A percentile compares a stretch with the other conserved stretches of the same genome.
These are phyloP conservation scores for Ganoderma sinense DNA, from an alignment of 1,284 basidiomycete species.

Conservation along the genomic window DNA sequence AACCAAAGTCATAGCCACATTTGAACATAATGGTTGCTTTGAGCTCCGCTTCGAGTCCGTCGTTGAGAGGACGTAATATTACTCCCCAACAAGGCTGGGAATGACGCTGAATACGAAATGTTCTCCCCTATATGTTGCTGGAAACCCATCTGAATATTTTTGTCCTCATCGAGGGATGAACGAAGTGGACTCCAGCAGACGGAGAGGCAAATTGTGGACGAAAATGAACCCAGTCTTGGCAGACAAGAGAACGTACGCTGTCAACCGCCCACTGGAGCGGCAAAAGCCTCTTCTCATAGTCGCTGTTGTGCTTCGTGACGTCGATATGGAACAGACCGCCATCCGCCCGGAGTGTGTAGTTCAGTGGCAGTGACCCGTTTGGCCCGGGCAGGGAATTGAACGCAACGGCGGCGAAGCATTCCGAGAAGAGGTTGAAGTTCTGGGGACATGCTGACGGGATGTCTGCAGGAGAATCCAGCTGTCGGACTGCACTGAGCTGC, in stretches of 20 bases:
- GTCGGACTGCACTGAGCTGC: conserved; percentile 54
- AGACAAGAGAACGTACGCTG: conserved; percentile 49
- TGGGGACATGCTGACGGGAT: conserved; percentile 71
- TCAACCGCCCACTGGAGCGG: conserved; percentile 85
- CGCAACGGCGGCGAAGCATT: conserved; percentile 76
- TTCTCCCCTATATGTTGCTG: no score
- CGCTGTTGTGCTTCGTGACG: conserved; percentile 69
- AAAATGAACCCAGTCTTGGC: no score
- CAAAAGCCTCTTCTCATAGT: conserved; percentile 72
- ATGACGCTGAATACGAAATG: no score
- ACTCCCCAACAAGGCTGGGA: no score
- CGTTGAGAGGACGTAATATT: no score
- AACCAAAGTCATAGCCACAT: no score
- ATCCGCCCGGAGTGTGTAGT: conserved; percentile 78
- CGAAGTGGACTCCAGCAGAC: no score
- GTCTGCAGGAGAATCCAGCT: conserved; percentile 54
- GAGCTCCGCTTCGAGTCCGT: no score
- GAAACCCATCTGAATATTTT: no score
- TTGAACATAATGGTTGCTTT: no score
- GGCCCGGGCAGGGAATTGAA: conserved; percentile 65
- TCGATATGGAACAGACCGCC: conserved; percentile 70
- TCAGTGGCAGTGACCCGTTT: conserved; percentile 51
- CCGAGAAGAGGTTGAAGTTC: conserved; percentile 75
- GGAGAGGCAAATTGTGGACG: no score
- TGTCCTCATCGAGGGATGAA: no score